Evolutionary conservation across 306 rosid genomes (phyloP), one percentile per base, ranked within the genome.

Genomic region (Fragaria iinumae): DNA sequence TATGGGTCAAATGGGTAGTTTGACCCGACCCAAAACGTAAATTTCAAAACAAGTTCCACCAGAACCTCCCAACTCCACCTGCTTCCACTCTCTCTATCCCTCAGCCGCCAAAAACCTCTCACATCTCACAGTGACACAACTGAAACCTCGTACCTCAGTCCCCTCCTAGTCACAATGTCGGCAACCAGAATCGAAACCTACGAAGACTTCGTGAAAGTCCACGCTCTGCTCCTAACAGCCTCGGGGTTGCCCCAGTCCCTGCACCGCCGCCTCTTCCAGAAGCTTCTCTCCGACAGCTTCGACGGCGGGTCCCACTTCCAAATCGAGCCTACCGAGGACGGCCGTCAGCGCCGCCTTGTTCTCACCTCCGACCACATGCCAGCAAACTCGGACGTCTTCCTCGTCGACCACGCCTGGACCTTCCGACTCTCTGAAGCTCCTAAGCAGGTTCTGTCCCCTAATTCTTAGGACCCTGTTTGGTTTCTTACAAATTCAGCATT

Each of bases 361-460:
- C 83, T 90, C 27, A 90, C 90, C 67, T 84, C 91, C 1, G 91
- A 87, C 17, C 84, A 74, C 57, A 88, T 94, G 90, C 27, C 80
- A 4, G 80, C 62, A 81, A 45, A 89, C 48, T 91, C 97, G 63
- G 23, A 88, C 56, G 93, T 91, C 66, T 94, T 94, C 84, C 95
- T 94, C 62, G 50, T 94, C 77, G 98, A 94, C 78, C 98, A 92
- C 73, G 98, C 98, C 16, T 94, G 98, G 97, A 94, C 97, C 76
- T 94, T 94, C 85, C 89, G 98, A 76, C 98, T 92, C 74, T 79
- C 96, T 52, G 97, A 89, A 81, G 95, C 97, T 57, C 88, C 83
- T 87, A 85, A 85, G 39, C 97, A 94, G 97, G 98, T 93, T 66
- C 72, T 21, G 1, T 8, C 9, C 48, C 27, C 66, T n/a, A 32